phyloP scores from a whole-genome alignment of 179 eudicot species.

The Sideroxylon spinosum region DNA sequence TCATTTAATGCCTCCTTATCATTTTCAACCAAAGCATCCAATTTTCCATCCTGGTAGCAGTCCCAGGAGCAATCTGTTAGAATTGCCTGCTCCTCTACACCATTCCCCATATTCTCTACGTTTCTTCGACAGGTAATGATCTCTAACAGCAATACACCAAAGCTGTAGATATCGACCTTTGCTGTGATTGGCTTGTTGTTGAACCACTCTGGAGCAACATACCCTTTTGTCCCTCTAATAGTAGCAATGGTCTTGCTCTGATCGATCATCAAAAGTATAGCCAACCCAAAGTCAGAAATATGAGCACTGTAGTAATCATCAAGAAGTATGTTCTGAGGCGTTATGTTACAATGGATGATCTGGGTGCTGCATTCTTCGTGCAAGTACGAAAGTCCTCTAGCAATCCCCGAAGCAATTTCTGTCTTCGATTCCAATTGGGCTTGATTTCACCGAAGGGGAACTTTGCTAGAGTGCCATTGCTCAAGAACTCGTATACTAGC shows the following conservation, averaged over 20 bases:
- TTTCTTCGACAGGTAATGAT: constrained; percentile 12
- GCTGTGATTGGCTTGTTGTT: constrained; percentile 15
- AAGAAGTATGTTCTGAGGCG: constrained; percentile 41
- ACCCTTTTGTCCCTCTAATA: constrained; percentile 17
- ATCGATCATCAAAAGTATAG: constrained; percentile 7
- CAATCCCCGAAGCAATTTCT: constrained; percentile 26
- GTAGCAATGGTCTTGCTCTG: background rate
- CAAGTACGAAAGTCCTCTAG: constrained; percentile 36
- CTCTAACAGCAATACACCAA: constrained; percentile 12
- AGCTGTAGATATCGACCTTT: constrained; percentile 19
- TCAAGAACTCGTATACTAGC: constrained; percentile 18
- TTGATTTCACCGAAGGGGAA: constrained; percentile 3
- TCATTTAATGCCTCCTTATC: constrained; percentile 13
- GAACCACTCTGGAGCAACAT: constrained; percentile 21
- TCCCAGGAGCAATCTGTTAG: constrained; percentile 14
- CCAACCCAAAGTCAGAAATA: constrained; percentile 18
- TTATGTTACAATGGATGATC: constrained; percentile 49
- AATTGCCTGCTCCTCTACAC: background rate
- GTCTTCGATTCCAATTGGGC: constrained; percentile 16
- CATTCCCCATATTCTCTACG: background rate
- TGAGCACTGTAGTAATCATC: constrained; percentile 20
- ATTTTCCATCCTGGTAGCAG: constrained; percentile 1
- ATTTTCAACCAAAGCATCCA: background rate
- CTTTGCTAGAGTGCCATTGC: constrained; percentile 16
- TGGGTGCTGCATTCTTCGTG: constrained; percentile 45